Conservation (phyloP, 306 rosid species). For the Alnus glutinosa region DNA sequence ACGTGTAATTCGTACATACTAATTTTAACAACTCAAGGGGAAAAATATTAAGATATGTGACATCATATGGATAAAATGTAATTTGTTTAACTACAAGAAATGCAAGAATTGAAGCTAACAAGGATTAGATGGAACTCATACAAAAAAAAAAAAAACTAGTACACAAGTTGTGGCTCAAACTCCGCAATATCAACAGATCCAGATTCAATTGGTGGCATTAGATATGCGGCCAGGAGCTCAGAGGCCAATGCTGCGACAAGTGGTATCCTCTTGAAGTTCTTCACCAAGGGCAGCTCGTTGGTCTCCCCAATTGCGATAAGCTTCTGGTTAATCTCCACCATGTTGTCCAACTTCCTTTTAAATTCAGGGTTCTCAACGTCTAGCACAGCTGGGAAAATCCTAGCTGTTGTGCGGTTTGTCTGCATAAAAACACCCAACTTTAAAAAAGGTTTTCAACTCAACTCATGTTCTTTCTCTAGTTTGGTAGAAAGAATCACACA, state of each 20-base stretch:
- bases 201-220: slow-evolving; percentile 93
- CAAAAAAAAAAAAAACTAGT: slow-evolving; percentile 51
- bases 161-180: slow-evolving; percentile 80
- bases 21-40: no score
- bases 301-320: slow-evolving; percentile 70
- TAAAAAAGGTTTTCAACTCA: neutral
- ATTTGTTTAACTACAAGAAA: neutral
- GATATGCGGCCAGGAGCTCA: slow-evolving; percentile 83
- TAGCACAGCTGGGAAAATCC: slow-evolving; percentile 93
- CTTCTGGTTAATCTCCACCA: slow-evolving; percentile 85
- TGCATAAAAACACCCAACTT: slow-evolving; percentile 29
- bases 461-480: neutral
- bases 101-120: slow-evolving; percentile 1
- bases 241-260: slow-evolving; percentile 74
- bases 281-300: slow-evolving; percentile 64
- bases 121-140: slow-evolving; percentile 34
- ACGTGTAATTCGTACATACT: no score
- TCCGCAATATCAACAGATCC: slow-evolving; percentile 97
- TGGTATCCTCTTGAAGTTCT: slow-evolving; percentile 94
- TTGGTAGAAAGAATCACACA: neutral
- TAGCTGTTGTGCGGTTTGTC: slow-evolving; percentile 97
- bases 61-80: no score
- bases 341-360: slow-evolving; percentile 83
- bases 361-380: slow-evolving; percentile 98
- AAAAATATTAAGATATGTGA: no score